Evolutionary conservation across 139 green algal species (phyloP).

Genomic region (Asterochloris sp.): DNA sequence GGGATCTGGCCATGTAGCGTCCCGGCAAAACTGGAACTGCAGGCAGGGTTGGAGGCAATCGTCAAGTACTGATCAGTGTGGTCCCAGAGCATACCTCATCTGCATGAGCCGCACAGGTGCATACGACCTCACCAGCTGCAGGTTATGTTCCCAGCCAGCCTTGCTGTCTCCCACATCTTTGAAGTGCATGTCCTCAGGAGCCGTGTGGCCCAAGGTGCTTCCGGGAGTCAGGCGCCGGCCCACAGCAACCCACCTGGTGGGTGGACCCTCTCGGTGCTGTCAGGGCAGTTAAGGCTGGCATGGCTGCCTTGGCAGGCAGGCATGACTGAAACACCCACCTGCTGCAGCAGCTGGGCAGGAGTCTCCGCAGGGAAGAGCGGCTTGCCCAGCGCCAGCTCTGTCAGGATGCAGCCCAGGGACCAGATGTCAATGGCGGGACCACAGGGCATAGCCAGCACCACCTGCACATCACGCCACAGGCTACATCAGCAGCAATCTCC

Average conservation of each 20-base stretch:
- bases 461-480: slow-evolving; percentile 15
- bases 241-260: neutral
- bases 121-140: no score
- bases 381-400: slow-evolving; percentile 40
- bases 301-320: neutral
- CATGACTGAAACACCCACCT: slow-evolving; percentile 1
- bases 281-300: neutral
- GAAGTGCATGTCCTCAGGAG: neutral
- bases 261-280: neutral
- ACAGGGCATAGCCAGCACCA: slow-evolving; percentile 12
- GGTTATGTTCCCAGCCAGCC: neutral
- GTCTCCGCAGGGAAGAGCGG: slow-evolving; percentile 36
- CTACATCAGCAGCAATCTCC: no score
- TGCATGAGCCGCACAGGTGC: no score
- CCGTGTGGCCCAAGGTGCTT: neutral
- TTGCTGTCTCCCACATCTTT: neutral
- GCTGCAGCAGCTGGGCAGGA: slow-evolving; percentile 25
- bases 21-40: no score
- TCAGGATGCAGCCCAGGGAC: slow-evolving; percentile 44
- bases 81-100: no score
- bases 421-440: slow-evolving; percentile 39
- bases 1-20: no score
- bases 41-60: no score
- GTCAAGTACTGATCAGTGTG: no score
- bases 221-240: neutral